Base-by-base conservation (phyloP, 768 basidiomycete species). In the Tylopilus plumbeoviolaceoides region DNA sequence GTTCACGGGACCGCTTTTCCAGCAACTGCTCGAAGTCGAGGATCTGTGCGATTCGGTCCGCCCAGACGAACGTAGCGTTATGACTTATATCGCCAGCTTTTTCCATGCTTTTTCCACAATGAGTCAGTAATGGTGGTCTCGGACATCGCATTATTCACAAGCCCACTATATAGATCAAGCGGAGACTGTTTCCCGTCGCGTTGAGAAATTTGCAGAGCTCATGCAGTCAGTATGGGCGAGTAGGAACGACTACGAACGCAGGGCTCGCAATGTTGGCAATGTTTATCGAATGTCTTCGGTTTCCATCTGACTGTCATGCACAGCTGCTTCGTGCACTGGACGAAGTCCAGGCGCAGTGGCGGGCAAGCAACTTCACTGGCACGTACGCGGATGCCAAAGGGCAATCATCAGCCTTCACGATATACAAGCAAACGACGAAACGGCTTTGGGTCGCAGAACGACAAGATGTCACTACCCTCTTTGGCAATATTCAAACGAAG, bases 81-180 rank as follows among this genome's bases (percentile, higher is more conserved):
- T 98, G 92, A 98, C 94, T 5, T 98, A 98, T 60, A 88, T 99
- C 43, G 97, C 97, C 31, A 91, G 91, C 61, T 98, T 80, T 72
- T 99, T 99, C 78, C 97, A 98, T 66, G 95, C 95, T 0, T 99
- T 99, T 69, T 95, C 94, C 0, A 86, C 91, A 0, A 95, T 97
- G 87, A 92, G 95, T 95, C 59, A 47, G 70, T n/a, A 12, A 27
- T 33, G 7, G 12, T 41, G 33, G 27, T 45, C n/a, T 45, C 25
- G 15, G 21, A 12, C 10, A 10, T 43, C 14, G 20, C 9, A 1
- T 43, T 33, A n/a, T 38, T 56, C 40, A 53, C 51, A 55, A 28
- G 28, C 15, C 2, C 14, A 8, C 33, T 54, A 44, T 41, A 97
- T 41, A 97, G 95, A 98, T 62, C 95, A 97, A 69, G 88, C 91